These are phyloP conservation scores for Irpex rosettiformis DNA, from an alignment of 1,284 basidiomycete species.

Conservation along the genomic window DNA sequence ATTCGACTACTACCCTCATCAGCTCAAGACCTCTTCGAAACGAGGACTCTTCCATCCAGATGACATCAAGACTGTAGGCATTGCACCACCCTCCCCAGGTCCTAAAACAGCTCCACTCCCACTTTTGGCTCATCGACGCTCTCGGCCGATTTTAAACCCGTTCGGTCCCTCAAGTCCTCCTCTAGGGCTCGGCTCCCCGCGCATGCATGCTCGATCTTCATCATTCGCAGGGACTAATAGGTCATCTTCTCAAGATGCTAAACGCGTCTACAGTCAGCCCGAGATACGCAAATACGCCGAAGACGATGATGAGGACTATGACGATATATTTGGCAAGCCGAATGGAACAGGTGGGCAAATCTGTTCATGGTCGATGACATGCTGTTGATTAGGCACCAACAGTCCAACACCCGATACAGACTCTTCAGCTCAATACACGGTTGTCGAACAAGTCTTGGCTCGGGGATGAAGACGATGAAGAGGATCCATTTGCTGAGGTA, in stretches of 20 bases:
- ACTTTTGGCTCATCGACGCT: constrained; percentile 40
- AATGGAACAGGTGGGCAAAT: constrained; percentile 54
- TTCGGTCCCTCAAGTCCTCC: constrained; percentile 23
- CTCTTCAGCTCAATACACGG: constrained; percentile 78
- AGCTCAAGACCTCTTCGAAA: constrained; percentile 70
- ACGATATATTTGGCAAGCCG: constrained; percentile 84
- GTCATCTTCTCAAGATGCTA: constrained; percentile 65
- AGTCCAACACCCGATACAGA: constrained; percentile 62
- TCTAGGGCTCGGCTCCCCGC: constrained; percentile 15
- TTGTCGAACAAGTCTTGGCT: constrained; percentile 86
- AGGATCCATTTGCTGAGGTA: constrained; percentile 93
- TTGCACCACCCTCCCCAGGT: constrained; percentile 42
- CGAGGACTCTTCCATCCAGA: constrained; percentile 84
- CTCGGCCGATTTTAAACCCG: constrained; percentile 44
- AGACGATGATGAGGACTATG: constrained; percentile 80
- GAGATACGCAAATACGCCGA: constrained; percentile 85
- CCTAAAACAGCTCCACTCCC: constrained; percentile 66
- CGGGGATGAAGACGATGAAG: constrained; percentile 83
- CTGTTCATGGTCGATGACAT: constrained; percentile 7
- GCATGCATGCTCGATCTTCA: constrained; percentile 41
- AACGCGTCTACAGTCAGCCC: constrained; percentile 45
- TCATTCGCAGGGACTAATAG: constrained; percentile 49
- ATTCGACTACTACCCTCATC: neutral
- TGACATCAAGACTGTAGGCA: constrained; percentile 75
- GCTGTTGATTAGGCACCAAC: neutral